Evolutionary conservation across 2,329 filamentous ascomycete genomes (phyloP), one percentile per base, ranked within the genome.

Genomic region (Fonsecaea erecta): DNA sequence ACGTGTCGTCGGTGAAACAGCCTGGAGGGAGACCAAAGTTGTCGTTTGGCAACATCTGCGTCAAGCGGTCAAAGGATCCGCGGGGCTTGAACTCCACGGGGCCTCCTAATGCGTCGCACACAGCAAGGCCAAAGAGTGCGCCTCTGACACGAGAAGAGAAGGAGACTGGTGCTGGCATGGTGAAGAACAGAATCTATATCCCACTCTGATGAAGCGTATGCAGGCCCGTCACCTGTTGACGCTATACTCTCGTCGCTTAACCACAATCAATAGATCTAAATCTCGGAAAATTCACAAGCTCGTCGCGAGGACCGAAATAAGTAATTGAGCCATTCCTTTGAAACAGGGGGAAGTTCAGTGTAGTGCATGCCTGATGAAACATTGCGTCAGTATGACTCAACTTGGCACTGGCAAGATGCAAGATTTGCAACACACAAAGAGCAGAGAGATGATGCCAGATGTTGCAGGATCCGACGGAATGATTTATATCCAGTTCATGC

Each of bases 1-100:
- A 76, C 1, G 78, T 80, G 64, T 81, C 79, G 68, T 81, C 79
- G 3, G 79, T 80, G 71, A 77, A 81, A 35, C 73, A 76, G 70
- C 79, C 78, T 9, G 77, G 72, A 8, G 77, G 76, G 9, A 79
- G 66, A 16, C 66, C 52, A 62, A 78, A 79, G 30, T 73, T 76
- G 11, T 57, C 53, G 48, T 79, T 79, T 18, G 68, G 69, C 46
- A 70, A 69, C 51, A 78, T 73, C 3, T 66, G 71, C 8, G 73
- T 77, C 55, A 81, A 73, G 12, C 69, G 71, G 0, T 73, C 60
- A 66, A 81, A 81, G 3, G 70, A 73, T 14, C 75, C 75, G 34
- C 76, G 73, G 3, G 58, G 53, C 5, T 69, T 66, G 69, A 81
- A 81, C 60, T 81, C 77, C 0, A 78, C 75, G 1, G 79, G 79